These are phyloP conservation scores for Lizonia empirigonia DNA, from an alignment of 2,329 filamentous ascomycete species.

Conservation along the genomic window DNA sequence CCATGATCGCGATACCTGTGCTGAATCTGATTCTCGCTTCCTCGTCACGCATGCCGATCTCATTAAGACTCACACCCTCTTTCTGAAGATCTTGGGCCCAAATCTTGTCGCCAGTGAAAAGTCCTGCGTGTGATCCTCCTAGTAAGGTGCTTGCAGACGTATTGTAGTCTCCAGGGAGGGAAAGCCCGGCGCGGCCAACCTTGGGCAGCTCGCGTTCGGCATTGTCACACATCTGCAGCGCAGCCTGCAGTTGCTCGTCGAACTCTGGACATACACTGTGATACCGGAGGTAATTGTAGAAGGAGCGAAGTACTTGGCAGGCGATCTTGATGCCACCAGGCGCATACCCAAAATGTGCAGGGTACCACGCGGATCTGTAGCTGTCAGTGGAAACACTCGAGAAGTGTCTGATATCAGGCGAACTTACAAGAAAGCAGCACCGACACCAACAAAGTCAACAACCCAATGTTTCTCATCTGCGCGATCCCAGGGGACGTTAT, in stretches of 20 bases:
- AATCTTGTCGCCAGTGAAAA: constrained; percentile 48
- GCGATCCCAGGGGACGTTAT: constrained; percentile 60
- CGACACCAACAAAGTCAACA: constrained; percentile 81
- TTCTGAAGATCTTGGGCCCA: constrained; percentile 49
- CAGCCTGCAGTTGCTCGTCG: constrained; percentile 66
- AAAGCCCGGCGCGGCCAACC: constrained; percentile 56
- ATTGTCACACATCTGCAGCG: constrained; percentile 68
- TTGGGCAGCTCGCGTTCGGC: constrained; percentile 71
- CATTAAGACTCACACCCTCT: constrained; percentile 23
- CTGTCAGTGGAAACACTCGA: constrained; percentile 14
- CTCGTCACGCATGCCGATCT: constrained; percentile 51
- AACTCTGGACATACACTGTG: constrained; percentile 90
- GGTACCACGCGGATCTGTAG: constrained; percentile 59
- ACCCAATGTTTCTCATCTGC: constrained; percentile 65
- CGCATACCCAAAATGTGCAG: constrained; percentile 62
- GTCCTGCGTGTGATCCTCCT: constrained; percentile 57
- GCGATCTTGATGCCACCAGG: constrained; percentile 61
- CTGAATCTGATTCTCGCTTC: constrained; percentile 58
- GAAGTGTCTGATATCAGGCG: constrained; percentile 4
- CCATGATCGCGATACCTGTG: constrained; percentile 57
- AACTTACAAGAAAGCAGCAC: constrained; percentile 76
- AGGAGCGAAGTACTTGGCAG: constrained; percentile 76
- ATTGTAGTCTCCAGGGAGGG: constrained; percentile 81
- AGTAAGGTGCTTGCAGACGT: constrained; percentile 73
- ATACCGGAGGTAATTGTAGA: constrained; percentile 83